phyloP scores from a whole-genome alignment of 495 filamentous ascomycete species.

The Pyrenula massariospora region DNA sequence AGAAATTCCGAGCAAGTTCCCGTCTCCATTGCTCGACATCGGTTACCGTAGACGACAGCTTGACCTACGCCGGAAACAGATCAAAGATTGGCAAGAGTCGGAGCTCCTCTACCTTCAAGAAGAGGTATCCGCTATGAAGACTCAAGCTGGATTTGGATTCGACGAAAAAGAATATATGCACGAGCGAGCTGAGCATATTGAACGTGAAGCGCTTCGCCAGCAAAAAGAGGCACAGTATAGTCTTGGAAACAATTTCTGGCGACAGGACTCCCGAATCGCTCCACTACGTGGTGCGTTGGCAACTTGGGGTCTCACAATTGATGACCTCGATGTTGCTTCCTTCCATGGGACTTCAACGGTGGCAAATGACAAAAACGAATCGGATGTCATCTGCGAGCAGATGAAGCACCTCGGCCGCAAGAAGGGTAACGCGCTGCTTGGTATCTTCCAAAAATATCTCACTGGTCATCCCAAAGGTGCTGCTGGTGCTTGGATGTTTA shows the following conservation, averaged over 20 bases:
- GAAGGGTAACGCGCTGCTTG: conserved; percentile 91
- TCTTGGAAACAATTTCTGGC: conserved; percentile 97
- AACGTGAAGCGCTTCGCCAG: conserved; percentile 79
- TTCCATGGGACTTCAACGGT: conserved; percentile 99
- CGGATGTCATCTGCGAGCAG: conserved; percentile 93
- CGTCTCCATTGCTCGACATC: conserved; percentile 88
- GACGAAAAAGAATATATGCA: conserved; percentile 75
- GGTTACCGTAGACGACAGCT: conserved; percentile 93
- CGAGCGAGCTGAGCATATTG: conserved; percentile 75
- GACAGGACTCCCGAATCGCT: conserved; percentile 82
- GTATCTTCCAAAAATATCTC: conserved; percentile 99
- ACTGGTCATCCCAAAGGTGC: conserved; percentile 99
- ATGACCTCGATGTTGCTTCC: conserved; percentile 87
- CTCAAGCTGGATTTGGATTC: conserved; percentile 53
- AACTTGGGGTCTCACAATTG: conserved; percentile 95
- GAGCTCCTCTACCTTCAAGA: conserved; percentile 88
- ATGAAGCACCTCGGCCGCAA: conserved; percentile 85
- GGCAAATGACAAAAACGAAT: conserved; percentile 99
- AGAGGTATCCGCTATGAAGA: conserved; percentile 83
- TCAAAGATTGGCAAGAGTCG: conserved; percentile 90
- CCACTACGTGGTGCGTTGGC: conserved; percentile 89
- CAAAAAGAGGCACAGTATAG: conserved; percentile 84
- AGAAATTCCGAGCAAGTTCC: conserved; percentile 81
- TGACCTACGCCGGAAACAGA: conserved; percentile 79
- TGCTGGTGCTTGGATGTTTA: conserved; percentile 99